Conservation (phyloP, 306 rosid species). For the Calophaca sinica region DNA sequence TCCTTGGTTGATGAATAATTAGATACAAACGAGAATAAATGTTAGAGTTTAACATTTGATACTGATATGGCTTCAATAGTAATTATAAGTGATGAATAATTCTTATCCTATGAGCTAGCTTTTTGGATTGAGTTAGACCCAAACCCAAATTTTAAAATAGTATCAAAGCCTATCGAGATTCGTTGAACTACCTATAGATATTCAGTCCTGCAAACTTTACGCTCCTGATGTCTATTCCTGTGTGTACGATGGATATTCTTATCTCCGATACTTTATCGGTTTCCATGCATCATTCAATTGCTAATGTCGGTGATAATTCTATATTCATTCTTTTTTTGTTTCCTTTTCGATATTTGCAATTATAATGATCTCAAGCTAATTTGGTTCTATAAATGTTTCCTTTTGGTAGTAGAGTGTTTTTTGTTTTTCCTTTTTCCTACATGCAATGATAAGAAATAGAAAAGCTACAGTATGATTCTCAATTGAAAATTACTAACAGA, state of each 20-base stretch:
- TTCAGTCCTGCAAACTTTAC: too few relatives aligned
- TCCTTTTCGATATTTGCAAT: neutral
- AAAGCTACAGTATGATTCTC: slow-evolving; percentile 21
- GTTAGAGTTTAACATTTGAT: too few relatives aligned
- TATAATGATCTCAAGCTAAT: slow-evolving; percentile 9
- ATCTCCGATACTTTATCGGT: neutral
- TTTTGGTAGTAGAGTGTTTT: slow-evolving; percentile 20
- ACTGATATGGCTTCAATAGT: too few relatives aligned
- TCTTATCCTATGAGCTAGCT: too few relatives aligned
- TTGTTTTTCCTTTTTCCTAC: too few relatives aligned
- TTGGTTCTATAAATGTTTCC: slow-evolving; percentile 10
- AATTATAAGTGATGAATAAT: too few relatives aligned
- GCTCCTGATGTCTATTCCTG: too few relatives aligned
- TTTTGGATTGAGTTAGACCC: too few relatives aligned
- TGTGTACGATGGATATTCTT: slow-evolving; percentile 57
- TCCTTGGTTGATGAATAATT: slow-evolving; percentile 53
- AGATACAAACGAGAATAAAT: slow-evolving; percentile 39
- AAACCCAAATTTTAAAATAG: too few relatives aligned
- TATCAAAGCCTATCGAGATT: too few relatives aligned
- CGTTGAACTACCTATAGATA: too few relatives aligned
- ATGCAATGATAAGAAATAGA: neutral
- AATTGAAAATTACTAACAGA: too few relatives aligned
- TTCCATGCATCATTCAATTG: slow-evolving; percentile 17
- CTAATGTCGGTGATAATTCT: slow-evolving; percentile 29
- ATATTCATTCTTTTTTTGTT: neutral